Evolutionary conservation across 192 early-diverging fungal species (phyloP).

Genomic region (Backusella tuberculispora): DNA sequence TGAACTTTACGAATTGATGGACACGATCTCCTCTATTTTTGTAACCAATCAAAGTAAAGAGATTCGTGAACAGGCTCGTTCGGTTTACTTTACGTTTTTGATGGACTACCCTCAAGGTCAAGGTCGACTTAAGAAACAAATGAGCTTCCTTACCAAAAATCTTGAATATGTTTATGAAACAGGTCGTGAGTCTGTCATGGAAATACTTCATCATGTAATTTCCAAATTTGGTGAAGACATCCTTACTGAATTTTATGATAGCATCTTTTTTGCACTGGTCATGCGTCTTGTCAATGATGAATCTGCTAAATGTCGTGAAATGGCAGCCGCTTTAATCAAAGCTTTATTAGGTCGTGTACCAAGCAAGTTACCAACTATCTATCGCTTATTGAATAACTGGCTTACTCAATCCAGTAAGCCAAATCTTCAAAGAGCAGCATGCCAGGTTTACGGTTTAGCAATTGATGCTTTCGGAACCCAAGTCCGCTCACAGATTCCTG

Average conservation of each 20-base stretch:
- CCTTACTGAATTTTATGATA: slow-evolving; percentile 74
- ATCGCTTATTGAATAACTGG: slow-evolving; percentile 81
- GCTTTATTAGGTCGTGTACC: slow-evolving; percentile 66
- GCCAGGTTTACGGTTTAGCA: slow-evolving; percentile 84
- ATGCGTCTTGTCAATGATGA: slow-evolving; percentile 91
- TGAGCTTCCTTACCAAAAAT: slow-evolving; percentile 90
- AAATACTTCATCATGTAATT: slow-evolving; percentile 82
- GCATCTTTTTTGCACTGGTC: slow-evolving; percentile 85
- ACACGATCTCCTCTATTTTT: slow-evolving; percentile 78
- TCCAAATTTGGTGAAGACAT: slow-evolving; percentile 79
- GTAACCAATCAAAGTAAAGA: slow-evolving; percentile 81
- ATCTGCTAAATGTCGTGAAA: slow-evolving; percentile 88
- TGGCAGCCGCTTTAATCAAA: slow-evolving; percentile 79
- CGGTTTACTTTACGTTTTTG: slow-evolving; percentile 86
- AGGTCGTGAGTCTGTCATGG: slow-evolving; percentile 90
- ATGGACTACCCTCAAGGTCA: slow-evolving; percentile 95
- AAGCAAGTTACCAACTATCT: slow-evolving; percentile 62
- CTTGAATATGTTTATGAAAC: slow-evolving; percentile 90
- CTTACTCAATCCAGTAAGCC: slow-evolving; percentile 58
- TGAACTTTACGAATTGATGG: slow-evolving; percentile 95
- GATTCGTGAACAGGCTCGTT: slow-evolving; percentile 83
- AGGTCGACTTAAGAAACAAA: slow-evolving; percentile 77
- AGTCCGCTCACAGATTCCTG: slow-evolving; percentile 56
- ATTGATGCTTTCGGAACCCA: slow-evolving; percentile 76
- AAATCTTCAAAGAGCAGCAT: slow-evolving; percentile 76